Percentiles rank a stretch among this genome's conserved stretches.
Conservation (phyloP, 23 red algal species). For the Gracilaria caudata region DNA sequence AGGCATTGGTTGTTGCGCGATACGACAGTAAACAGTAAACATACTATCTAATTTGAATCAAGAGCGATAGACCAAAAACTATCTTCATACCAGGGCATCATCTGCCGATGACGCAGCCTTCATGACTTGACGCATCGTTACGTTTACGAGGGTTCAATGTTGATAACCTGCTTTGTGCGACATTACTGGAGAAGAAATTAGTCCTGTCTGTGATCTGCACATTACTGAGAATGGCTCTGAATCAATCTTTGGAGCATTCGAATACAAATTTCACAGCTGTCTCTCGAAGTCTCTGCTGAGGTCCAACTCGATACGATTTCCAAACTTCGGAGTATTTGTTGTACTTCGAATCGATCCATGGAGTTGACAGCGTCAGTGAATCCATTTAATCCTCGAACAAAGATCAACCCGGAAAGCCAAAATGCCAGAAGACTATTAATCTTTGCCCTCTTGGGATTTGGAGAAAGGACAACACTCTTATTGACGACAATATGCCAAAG, state of each 20-base stretch:
- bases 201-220: too few species aligned
- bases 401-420: not conserved
- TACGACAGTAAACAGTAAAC: too few species aligned
- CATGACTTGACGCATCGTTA: too few species aligned
- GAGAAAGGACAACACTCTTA: not conserved
- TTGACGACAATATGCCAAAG: not conserved
- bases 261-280: not conserved
- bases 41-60: too few species aligned
- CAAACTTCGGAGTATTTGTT: conserved; percentile 1
- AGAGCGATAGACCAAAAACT: too few species aligned
- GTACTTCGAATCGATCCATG: not conserved
- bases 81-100: too few species aligned
- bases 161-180: too few species aligned
- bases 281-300: not conserved
- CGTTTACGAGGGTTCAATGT: too few species aligned
- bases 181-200: too few species aligned
- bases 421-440: conserved; percentile 16
- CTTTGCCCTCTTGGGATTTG: not conserved
- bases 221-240: not conserved
- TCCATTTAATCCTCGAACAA: not conserved
- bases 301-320: not conserved
- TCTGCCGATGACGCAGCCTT: too few species aligned
- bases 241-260: not conserved
- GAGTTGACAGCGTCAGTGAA: not conserved
- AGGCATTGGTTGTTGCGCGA: too few species aligned